Base-by-base conservation (phyloP, 768 basidiomycete genomes). In the Tephrocybe sp. region DNA sequence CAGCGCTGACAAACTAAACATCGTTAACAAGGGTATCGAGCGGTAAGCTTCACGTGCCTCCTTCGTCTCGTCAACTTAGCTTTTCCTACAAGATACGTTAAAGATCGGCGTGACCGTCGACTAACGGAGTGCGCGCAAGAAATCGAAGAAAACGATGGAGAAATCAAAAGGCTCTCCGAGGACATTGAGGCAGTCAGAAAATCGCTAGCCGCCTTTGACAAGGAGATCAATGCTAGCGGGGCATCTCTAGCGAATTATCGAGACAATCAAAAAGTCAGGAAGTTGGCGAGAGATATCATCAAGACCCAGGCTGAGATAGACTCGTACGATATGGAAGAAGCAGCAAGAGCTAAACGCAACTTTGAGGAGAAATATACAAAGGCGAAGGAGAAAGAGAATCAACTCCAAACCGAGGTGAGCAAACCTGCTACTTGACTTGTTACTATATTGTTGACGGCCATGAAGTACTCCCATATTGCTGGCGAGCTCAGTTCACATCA, bases 211-310 rank as follows among this genome's bases (percentile, higher is more conserved):
- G 72, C 68, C 17, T 78, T 94, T 13, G 85, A 90, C 60, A 85
- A 83, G 62, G 88, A 93, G 62, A 84, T 93, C 63, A 84, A 83
- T 63, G 84, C 87, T 57, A 79, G 87, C 54, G 85, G 83, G 44
- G 82, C 87, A 33, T 77, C 77, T 10, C 64, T 85, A 41, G 79
- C 85, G 20, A 89, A 85, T 65, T 67, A 92, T 48, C 81, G 87
- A 54, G 89, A 93, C 64, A 99, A 98, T 65, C 71, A 92, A 39
- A 82, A 89, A 4, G 82, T 91, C 48, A 76, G 92, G 51, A 79
- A 80, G 60, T 73, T 92, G 19, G 73, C 76, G 49, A 72, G 75
- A 40, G 82, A 91, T 48, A 87, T 97, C 23, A 72, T 71, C 23
- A 72, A 74, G 1, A 83, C 85, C 6, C 82, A 90, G 62, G 73